These are phyloP conservation scores for Coemansia sp. DNA, from an alignment of 192 early-diverging fungal species.

Conservation along the genomic window DNA sequence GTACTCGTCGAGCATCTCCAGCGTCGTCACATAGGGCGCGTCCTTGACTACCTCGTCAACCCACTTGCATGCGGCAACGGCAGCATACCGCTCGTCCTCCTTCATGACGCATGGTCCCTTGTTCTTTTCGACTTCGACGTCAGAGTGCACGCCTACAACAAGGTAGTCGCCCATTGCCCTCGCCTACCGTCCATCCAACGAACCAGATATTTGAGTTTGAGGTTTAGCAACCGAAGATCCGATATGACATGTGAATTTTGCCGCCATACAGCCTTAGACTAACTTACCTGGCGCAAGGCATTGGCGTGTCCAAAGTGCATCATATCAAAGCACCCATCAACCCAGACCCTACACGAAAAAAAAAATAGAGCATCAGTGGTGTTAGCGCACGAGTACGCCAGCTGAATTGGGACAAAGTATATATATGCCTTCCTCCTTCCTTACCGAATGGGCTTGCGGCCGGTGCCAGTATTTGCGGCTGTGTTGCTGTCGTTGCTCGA, in stretches of 20 bases:
- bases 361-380: neutral
- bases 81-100: constrained; percentile 94
- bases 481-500: neutral
- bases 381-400: neutral
- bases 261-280: neutral
- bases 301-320: constrained; percentile 98
- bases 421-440: neutral
- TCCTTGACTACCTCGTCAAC: constrained; percentile 90
- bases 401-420: neutral
- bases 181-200: constrained; percentile 60
- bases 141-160: constrained; percentile 96
- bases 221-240: neutral
- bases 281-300: constrained; percentile 86
- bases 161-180: constrained; percentile 94
- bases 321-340: constrained; percentile 97
- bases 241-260: neutral
- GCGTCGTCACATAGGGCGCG: constrained; percentile 90
- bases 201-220: neutral
- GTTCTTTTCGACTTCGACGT: constrained; percentile 88
- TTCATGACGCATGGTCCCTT: constrained; percentile 98
- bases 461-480: constrained; percentile 20
- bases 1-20: constrained; percentile 86
- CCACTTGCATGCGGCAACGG: constrained; percentile 97
- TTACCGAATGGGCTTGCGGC: constrained; percentile 58
- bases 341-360: constrained; percentile 64